Evolutionary conservation across 192 early-diverging fungal genomes (phyloP), one percentile per base, ranked within the genome.

Genomic region (Phycomyces nitens): DNA sequence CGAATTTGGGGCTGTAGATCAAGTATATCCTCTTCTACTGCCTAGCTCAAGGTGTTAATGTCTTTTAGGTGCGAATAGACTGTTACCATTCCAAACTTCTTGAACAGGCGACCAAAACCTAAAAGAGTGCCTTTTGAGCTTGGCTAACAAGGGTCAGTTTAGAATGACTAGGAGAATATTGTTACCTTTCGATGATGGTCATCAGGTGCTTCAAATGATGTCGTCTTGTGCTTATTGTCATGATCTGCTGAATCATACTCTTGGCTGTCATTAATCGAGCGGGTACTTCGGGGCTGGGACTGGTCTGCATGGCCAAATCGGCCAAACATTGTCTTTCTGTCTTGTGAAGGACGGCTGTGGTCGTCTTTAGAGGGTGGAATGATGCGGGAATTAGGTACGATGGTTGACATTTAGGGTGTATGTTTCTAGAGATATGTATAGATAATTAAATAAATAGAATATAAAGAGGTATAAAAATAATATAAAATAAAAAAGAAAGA

Each of bases 311-410:
- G 44, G 2, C 15, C 44, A 14, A 47, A n/a, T n/a, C 44, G 44
- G 3, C 5, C 12, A 47, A 47, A 47, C 15, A 47, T 47, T 47
- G 44, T 47, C 44, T 47, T 47, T 18, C 44, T 14, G 15, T 47
- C 44, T 47, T 18, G 15, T 38, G 53, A n/a, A 57, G 14, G 29
- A 38, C 29, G 55, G 10, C n/a, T 2, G 7, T 57, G 22, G 7
- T 27, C 34, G 21, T 54, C 1, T 38, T 38, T 57, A 0, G 34
- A 23, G 24, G 60, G 51, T 23, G 60, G 60, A 18, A 62, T 39
- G 20, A 62, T 53, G n/a, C 60, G 40, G 7, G 60, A 62, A 52
- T 62, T 62, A 52, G 60, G 60, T n/a, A 62, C 5, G 49, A 62
- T 62, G 7, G 34, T n/a, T 3, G 18, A 14, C 12, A 18, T n/a